A percentile compares a stretch with the other conserved stretches of the same genome.
Conservation (phyloP, 2,329 filamentous ascomycete genomes). For the Lasiodiplodia theobromae region DNA sequence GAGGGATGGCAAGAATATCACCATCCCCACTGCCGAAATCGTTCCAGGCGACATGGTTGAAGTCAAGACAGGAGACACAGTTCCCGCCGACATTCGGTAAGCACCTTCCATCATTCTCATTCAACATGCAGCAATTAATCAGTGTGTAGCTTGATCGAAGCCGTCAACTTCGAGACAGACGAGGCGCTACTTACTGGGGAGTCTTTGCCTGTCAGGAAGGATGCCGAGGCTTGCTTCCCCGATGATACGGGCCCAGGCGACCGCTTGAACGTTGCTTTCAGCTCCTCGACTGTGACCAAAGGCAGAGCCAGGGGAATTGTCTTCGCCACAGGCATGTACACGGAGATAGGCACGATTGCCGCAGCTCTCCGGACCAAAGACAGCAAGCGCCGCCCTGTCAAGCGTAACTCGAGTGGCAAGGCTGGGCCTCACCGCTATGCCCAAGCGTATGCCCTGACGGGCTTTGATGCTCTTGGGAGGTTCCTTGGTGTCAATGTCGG, state of each 20-base stretch:
- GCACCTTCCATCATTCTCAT: not conserved
- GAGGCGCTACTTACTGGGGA: constrained; percentile 76
- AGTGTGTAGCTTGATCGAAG: constrained; percentile 58
- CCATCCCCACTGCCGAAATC: constrained; percentile 63
- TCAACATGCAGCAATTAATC: not conserved
- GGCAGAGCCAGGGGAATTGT: constrained; percentile 74
- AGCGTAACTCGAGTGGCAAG: constrained; percentile 47
- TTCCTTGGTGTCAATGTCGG: constrained; percentile 51
- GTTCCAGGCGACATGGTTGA: constrained; percentile 73
- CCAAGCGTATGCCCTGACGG: constrained; percentile 61
- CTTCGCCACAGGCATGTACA: constrained; percentile 72
- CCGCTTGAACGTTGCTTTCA: constrained; percentile 73
- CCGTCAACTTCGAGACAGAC: constrained; percentile 78
- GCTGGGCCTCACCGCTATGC: constrained; percentile 50
- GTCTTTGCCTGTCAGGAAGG: constrained; percentile 71
- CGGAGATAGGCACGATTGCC: constrained; percentile 79
- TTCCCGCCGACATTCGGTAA: constrained; percentile 71
- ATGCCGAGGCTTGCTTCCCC: constrained; percentile 62
- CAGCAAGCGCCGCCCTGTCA: constrained; percentile 48
- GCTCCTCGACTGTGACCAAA: constrained; percentile 73
- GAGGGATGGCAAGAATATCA: constrained; percentile 61
- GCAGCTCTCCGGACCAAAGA: constrained; percentile 66
- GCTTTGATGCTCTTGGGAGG: constrained; percentile 45
- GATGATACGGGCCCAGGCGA: constrained; percentile 69
- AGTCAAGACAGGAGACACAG: constrained; percentile 69